Conservation (phyloP, 2,329 filamentous ascomycete genomes). For the Fusarium chaquense region DNA sequence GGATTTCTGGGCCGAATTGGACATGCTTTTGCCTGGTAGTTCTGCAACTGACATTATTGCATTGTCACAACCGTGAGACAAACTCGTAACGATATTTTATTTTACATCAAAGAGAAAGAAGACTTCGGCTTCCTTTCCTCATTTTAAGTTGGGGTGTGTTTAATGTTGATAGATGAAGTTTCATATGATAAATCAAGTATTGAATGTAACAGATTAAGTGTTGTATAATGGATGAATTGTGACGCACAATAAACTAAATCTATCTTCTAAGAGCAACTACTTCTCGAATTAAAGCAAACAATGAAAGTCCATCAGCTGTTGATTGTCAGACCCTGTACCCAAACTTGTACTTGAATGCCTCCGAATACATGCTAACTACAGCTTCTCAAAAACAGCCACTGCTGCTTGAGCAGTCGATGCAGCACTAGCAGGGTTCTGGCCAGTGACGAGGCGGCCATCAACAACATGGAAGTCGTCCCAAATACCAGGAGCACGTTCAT, state of each 20-base stretch:
- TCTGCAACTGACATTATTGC: not conserved
- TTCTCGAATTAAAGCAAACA: not conserved
- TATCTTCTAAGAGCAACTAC: not conserved
- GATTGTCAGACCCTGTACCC: not conserved
- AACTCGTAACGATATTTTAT: not conserved
- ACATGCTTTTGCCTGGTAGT: slow-evolving; percentile 1
- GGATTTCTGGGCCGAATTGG: slow-evolving; percentile 21
- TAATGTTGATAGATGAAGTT: accelerated
- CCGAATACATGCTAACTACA: not conserved
- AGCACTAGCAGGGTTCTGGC: slow-evolving; percentile 24
- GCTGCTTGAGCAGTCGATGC: slow-evolving; percentile 14
- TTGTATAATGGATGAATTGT: too few species aligned
- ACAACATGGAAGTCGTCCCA: slow-evolving; percentile 24
- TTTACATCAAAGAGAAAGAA: not conserved
- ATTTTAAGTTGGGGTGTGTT: not conserved
- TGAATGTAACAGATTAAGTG: too few species aligned
- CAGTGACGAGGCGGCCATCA: slow-evolving; percentile 19
- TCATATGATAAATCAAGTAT: too few species aligned
- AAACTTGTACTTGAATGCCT: not conserved
- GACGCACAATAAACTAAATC: not conserved
- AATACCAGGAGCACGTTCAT: slow-evolving; percentile 8
- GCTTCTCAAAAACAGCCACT: not conserved
- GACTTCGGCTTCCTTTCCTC: accelerated
- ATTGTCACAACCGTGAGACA: not conserved
- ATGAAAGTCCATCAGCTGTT: accelerated